Base-by-base conservation (phyloP, 345 rosid species). In the Erodium maritimum region DNA sequence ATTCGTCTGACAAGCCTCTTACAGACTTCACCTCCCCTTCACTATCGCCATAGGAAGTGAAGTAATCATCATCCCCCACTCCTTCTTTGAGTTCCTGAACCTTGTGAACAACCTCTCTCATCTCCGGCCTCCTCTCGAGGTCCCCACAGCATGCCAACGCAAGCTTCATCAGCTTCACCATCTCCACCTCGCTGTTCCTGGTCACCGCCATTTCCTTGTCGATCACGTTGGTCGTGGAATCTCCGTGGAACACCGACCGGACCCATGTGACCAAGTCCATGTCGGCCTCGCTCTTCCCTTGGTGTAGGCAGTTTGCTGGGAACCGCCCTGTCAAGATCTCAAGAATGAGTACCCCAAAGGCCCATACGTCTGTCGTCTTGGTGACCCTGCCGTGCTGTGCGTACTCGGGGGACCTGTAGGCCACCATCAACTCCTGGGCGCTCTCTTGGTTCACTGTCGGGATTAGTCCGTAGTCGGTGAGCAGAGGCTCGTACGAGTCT, bases 361-460 rank as follows among this genome's bases (percentile, higher is more conserved):
- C 74, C 96, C 96, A 93, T 0, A 87, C 80, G 51, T 93, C 97
- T 0, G 99, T 93, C 73, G 89, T 89, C 76, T 82, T 93, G 0
- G 94, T 89, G 57, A 89, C 71, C 0, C 96, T 79, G 1, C 82
- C 78, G 1, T 69, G 71, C 11, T 78, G 79, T 23, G 68, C 23
- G 69, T 72, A 89, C 65, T 93, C 97, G 0, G 99, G 99, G 4
- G 95, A 89, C 69, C 77, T 93, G 50, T 89, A 93, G 12, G 91
- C 91, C n/a, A 82, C 91, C 94, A 93, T 89, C 21, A 82, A 78
- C 54, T 83, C 86, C 23, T 82, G 84, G 1, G 96, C 82, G 17
- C 66, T 77, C 58, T 93, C 99, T 61, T 78, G 89, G 63, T 93
- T 93, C 67, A 87, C 80, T 54, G 83, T 70, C 2, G 95, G 95